These are phyloP conservation scores for Aureobasidium lini DNA, from an alignment of 2,329 filamentous ascomycete species.

Conservation along the genomic window DNA sequence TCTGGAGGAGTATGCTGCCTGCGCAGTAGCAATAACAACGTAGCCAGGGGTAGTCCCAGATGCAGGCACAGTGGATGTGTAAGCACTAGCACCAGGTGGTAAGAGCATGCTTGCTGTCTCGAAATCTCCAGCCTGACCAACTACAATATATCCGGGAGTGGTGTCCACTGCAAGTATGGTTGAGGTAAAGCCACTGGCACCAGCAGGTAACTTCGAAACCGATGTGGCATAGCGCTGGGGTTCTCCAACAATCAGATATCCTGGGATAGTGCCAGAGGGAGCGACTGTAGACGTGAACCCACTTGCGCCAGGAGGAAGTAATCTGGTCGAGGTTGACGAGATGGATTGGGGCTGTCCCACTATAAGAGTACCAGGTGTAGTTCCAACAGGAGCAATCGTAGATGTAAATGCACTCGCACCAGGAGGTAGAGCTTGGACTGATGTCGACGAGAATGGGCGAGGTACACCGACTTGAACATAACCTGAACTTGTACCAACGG, in stretches of 20 bases:
- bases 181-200: not conserved
- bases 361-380: not conserved
- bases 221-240: not conserved
- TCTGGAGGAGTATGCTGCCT: not conserved
- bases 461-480: not conserved
- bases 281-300: not conserved
- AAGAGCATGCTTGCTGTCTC: not conserved
- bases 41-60: not conserved
- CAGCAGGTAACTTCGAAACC: not conserved
- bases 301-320: not conserved
- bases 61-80: not conserved
- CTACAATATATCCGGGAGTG: not conserved
- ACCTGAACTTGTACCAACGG: not conserved
- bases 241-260: not conserved
- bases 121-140: not conserved
- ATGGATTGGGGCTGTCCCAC: not conserved
- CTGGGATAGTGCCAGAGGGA: not conserved
- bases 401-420: not conserved
- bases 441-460: not conserved
- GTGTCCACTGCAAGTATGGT: not conserved
- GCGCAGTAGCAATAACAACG: not conserved
- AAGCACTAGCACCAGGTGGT: not conserved
- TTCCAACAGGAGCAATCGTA: not conserved
- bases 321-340: not conserved
- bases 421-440: not conserved